Percentiles rank a stretch among this genome's conserved stretches.
Conservation (phyloP, 2,329 filamentous ascomycete genomes). For the Rasamsonia emersonii region DNA sequence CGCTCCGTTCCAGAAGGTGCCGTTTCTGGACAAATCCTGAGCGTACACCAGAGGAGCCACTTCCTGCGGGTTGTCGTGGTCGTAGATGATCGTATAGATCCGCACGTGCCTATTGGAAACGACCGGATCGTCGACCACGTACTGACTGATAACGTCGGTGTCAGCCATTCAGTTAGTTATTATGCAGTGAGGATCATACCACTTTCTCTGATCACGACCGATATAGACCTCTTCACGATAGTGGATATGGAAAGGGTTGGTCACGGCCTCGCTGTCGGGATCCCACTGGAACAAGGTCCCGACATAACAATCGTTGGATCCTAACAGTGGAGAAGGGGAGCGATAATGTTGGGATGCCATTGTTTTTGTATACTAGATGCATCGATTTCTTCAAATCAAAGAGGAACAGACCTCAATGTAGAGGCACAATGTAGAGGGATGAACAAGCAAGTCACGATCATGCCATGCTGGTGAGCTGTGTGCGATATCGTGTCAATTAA, state of each 20-base stretch:
- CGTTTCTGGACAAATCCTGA: slow-evolving; percentile 35
- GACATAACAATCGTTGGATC: too few relatives aligned
- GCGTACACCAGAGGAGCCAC: slow-evolving; percentile 37
- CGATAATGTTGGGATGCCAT: too few relatives aligned
- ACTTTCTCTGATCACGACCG: slow-evolving; percentile 25
- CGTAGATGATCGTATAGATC: slow-evolving; percentile 36
- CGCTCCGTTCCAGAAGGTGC: slow-evolving; percentile 31
- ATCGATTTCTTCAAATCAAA: too few relatives aligned
- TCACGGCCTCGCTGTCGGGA: slow-evolving; percentile 9
- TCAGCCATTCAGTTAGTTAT: neutral
- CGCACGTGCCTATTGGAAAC: slow-evolving; percentile 35
- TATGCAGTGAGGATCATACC: slow-evolving; percentile 15
- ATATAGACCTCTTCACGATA: slow-evolving; percentile 26
- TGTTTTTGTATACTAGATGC: too few relatives aligned
- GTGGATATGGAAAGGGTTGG: slow-evolving; percentile 15
- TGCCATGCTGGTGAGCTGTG: too few relatives aligned
- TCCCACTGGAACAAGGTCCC: slow-evolving; percentile 18
- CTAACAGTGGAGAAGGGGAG: too few relatives aligned
- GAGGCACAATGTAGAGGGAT: too few relatives aligned
- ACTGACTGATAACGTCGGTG: slow-evolving; percentile 19
- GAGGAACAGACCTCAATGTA: too few relatives aligned
- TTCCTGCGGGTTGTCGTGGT: slow-evolving; percentile 26
- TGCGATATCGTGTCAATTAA: too few relatives aligned
- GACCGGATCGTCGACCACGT: slow-evolving; percentile 22
- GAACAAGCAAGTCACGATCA: too few relatives aligned